Percentiles rank a stretch among this genome's conserved stretches.
Evolutionary conservation across 2,329 filamentous ascomycete species (phyloP).

Genomic region (Fusarium aywerte): DNA sequence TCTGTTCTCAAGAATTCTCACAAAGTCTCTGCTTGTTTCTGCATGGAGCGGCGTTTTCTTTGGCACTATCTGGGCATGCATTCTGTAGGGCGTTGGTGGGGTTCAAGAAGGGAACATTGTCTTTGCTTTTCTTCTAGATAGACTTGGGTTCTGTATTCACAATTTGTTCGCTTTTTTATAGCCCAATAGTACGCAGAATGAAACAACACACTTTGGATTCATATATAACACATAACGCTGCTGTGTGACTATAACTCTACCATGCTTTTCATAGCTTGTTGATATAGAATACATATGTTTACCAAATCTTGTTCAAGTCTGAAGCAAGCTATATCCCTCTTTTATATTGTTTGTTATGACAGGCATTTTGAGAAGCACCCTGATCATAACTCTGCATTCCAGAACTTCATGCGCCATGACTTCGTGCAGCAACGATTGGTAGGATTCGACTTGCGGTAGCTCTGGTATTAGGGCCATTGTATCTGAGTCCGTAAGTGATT

Average conservation of each 20-base stretch:
- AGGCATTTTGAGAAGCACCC: neutral
- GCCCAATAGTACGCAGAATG: conserved; percentile 40
- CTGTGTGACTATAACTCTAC: neutral
- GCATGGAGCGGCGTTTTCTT: conserved; percentile 34
- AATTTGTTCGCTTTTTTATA: conserved; percentile 27
- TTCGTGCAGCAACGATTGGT: neutral
- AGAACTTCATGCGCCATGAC: neutral
- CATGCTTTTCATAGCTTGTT: neutral
- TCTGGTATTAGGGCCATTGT: neutral
- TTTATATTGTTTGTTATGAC: neutral
- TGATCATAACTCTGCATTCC: neutral
- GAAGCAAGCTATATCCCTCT: neutral
- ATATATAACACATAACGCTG: neutral
- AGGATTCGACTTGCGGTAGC: neutral
- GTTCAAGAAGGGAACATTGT: conserved; percentile 34
- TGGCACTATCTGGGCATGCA: conserved; percentile 40
- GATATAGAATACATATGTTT: neutral
- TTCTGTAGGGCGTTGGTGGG: conserved; percentile 46
- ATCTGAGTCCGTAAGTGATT: neutral
- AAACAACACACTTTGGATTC: conserved; percentile 23
- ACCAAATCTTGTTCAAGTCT: neutral
- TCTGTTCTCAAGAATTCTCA: conserved; percentile 13
- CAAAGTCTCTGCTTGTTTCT: conserved; percentile 12
- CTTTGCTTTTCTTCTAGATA: conserved; percentile 33
- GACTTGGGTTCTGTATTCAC: conserved; percentile 27